Percentiles rank a stretch among this genome's conserved stretches.
Conservation (phyloP, 352 stramenopile species). For the Globisporangium middletonii region DNA sequence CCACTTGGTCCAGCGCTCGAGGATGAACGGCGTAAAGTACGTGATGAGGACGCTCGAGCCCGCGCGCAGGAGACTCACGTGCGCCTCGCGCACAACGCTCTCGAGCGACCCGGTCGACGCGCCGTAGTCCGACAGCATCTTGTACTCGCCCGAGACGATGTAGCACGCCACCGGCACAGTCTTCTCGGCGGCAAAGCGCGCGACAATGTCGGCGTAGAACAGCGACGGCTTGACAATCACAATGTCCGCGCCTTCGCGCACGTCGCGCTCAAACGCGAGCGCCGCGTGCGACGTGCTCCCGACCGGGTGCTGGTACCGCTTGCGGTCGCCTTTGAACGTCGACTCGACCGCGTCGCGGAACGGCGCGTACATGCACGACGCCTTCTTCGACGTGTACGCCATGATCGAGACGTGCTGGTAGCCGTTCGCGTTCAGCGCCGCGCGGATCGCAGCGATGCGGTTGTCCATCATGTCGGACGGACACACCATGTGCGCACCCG, state of each 20-base stretch:
- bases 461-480: slow-evolving; percentile 98
- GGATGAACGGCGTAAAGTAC: slow-evolving; percentile 94
- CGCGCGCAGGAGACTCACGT: slow-evolving; percentile 82
- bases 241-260: slow-evolving; percentile 94
- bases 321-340: slow-evolving; percentile 91
- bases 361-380: slow-evolving; percentile 93
- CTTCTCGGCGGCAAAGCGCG: slow-evolving; percentile 88
- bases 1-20: slow-evolving; percentile 80
- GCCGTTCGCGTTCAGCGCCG: slow-evolving; percentile 92
- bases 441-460: slow-evolving; percentile 93
- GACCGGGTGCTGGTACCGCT: slow-evolving; percentile 96
- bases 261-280: slow-evolving; percentile 73
- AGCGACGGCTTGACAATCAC: slow-evolving; percentile 99
- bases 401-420: slow-evolving; percentile 99
- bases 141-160: slow-evolving; percentile 99
- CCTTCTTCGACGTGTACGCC: slow-evolving; percentile 98
- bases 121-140: slow-evolving; percentile 97
- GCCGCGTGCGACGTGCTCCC: slow-evolving; percentile 78
- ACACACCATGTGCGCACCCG: slow-evolving; percentile 96
- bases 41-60: slow-evolving; percentile 98
- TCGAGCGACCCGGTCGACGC: slow-evolving; percentile 78
- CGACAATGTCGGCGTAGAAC: slow-evolving; percentile 98
- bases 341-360: slow-evolving; percentile 98
- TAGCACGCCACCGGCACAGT: slow-evolving; percentile 96
- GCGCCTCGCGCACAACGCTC: slow-evolving; percentile 77